These are phyloP conservation scores for Schoenoplectus triqueter DNA, from an alignment of 202 grass and related monocot species.

Conservation along the genomic window DNA sequence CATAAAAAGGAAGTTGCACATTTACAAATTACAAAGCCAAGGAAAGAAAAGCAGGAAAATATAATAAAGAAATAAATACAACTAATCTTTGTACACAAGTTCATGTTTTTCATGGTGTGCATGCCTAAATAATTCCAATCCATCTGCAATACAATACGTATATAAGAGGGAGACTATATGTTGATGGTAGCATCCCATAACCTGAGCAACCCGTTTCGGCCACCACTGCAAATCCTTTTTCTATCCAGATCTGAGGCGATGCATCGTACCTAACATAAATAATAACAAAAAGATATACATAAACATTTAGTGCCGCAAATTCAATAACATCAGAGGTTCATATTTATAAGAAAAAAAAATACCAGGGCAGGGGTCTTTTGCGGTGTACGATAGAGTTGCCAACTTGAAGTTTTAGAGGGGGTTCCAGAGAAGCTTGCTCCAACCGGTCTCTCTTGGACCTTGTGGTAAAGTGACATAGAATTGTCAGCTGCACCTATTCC, in stretches of 20 bases:
- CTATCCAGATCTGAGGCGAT: slow-evolving; percentile 89
- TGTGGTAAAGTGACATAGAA: slow-evolving; percentile 97
- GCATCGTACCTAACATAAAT: slow-evolving; percentile 71
- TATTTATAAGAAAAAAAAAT: slow-evolving; percentile 25
- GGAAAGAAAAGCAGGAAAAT: slow-evolving; percentile 40
- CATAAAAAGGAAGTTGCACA: slow-evolving; percentile 15
- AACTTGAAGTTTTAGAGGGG: slow-evolving; percentile 82
- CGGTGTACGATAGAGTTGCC: slow-evolving; percentile 99
- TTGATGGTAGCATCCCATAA: slow-evolving; percentile 99
- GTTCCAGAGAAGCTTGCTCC: slow-evolving; percentile 64
- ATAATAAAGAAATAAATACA: slow-evolving; percentile 32
- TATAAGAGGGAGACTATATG: slow-evolving; percentile 59
- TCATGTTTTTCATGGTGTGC: slow-evolving; percentile 39
- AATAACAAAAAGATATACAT: slow-evolving; percentile 35
- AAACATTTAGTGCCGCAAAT: neutral
- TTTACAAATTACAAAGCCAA: slow-evolving; percentile 26
- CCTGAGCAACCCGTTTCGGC: slow-evolving; percentile 83
- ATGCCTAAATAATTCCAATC: slow-evolving; percentile 46
- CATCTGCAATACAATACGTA: slow-evolving; percentile 48
- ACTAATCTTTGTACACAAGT: slow-evolving; percentile 41
- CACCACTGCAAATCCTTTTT: slow-evolving; percentile 98
- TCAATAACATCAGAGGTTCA: slow-evolving; percentile 21
- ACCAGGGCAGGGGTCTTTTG: slow-evolving; percentile 96
- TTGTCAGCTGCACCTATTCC: slow-evolving; percentile 98
- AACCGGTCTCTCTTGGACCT: slow-evolving; percentile 85